Evolutionary conservation across 495 filamentous ascomycete species (phyloP).

Genomic region (Chaetomidium leptoderma): DNA sequence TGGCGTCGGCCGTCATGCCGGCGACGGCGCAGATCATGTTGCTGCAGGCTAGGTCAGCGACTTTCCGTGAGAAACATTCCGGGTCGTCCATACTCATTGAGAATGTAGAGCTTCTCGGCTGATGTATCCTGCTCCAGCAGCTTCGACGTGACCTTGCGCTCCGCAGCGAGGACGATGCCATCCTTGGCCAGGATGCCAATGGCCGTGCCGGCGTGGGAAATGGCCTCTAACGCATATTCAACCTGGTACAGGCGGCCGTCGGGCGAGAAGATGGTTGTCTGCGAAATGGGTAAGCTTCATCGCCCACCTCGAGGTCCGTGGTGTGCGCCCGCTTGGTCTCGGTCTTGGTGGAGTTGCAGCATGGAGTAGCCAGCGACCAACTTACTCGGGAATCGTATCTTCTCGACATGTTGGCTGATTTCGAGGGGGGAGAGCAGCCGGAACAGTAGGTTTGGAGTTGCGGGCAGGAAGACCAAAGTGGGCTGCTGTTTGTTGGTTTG

Average conservation of each 20-base stretch:
- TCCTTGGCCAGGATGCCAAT: conserved; percentile 95
- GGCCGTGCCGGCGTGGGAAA: conserved; percentile 95
- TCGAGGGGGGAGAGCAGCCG: not conserved
- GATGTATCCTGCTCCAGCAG: conserved; percentile 98
- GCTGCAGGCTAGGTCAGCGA: conserved; percentile 43
- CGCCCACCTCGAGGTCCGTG: conserved; percentile 11
- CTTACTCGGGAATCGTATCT: conserved; percentile 95
- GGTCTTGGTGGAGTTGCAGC: not conserved
- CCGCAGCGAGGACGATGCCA: conserved; percentile 97
- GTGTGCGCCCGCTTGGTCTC: not conserved
- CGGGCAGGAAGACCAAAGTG: not conserved
- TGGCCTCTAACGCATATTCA: conserved; percentile 97
- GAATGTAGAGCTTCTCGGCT: conserved; percentile 97
- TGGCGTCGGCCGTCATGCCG: conserved; percentile 98
- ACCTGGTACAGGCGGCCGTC: conserved; percentile 98
- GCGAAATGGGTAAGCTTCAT: conserved; percentile 36
- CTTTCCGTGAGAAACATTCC: not conserved
- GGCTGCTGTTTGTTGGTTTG: not conserved
- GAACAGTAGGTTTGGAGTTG: conserved; percentile 4
- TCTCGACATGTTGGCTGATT: conserved; percentile 69
- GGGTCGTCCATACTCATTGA: conserved; percentile 75
- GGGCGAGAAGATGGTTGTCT: conserved; percentile 99
- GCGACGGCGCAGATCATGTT: conserved; percentile 99
- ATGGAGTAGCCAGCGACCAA: too few relatives aligned
- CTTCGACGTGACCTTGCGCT: conserved; percentile 99